Evolutionary conservation across 805 yeast species (phyloP), one percentile per base, ranked within the genome.

Genomic region (Metschnikowia noctiluminum): DNA sequence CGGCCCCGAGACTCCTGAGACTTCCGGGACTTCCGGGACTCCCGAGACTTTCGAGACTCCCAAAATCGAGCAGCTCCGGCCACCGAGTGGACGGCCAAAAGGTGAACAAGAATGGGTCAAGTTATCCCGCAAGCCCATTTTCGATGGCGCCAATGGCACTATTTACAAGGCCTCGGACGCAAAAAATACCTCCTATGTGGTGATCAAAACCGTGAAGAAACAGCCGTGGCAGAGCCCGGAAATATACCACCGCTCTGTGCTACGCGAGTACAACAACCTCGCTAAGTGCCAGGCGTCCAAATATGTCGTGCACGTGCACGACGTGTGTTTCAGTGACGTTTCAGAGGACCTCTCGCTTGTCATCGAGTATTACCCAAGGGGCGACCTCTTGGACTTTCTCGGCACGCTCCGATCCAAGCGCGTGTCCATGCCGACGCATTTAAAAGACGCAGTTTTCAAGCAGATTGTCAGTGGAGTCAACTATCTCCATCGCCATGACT

Each of bases 351-450:
- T 69, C 31, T 69, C 76, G 11, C 53, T 79, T 5, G 60, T 78
- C 10, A 48, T 72, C 27, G 77, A 77, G 12, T 77, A 60, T 57
- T 77, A 70, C 59, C 60, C 66, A 27, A 56, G 71, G 52, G 82
- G 83, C 2, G 85, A 80, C 56, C 62, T 80, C 28, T 57, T 79
- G 43, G 73, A 71, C 36, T 65, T 68, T 46, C 52, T 78, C n/a
- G 64, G 77, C 10, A 58, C 56, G 37, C 62, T 75, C 10, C 61
- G 84, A 34, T 62, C 66, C 41, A 49, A 58, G 21, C 66, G 68
- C 21, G 53, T 73, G 21, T 55, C 57, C 1, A 50, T 73, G 2
- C 53, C 70, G 1, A 39, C 62, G 11, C 64, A 68, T 41, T 60
- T 76, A 44, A 74, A 71, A 48, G 81, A 79, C 55, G 64, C 68